Conservation (phyloP, 2,329 filamentous ascomycete genomes). For the Cryphonectria japonica region DNA sequence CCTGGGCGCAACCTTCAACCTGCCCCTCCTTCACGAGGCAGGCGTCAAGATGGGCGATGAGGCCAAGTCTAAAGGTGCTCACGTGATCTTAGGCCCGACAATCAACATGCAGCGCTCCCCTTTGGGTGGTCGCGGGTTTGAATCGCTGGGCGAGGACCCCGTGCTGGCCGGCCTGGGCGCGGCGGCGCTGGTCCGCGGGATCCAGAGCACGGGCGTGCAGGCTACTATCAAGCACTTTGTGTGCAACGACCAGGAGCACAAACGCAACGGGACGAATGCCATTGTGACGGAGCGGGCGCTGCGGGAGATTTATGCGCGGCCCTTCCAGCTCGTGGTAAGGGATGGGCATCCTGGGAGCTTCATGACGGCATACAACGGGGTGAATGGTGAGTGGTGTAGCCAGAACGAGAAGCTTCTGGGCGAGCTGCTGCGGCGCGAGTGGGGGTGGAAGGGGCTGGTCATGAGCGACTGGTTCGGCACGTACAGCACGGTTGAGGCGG, state of each 20-base stretch:
- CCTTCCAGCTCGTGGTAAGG: constrained; percentile 60
- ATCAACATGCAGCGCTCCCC: constrained; percentile 66
- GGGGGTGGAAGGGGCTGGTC: constrained; percentile 60
- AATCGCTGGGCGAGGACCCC: constrained; percentile 62
- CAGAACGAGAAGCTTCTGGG: constrained; percentile 57
- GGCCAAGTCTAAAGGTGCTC: constrained; percentile 59
- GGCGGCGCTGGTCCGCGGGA: constrained; percentile 56
- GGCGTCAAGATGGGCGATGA: constrained; percentile 58
- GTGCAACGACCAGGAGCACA: constrained; percentile 65
- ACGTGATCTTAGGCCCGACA: constrained; percentile 63
- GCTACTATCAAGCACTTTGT: constrained; percentile 65
- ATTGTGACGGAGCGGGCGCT: constrained; percentile 60
- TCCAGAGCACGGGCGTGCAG: constrained; percentile 59
- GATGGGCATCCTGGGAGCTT: constrained; percentile 56
- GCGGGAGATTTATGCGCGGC: constrained; percentile 61
- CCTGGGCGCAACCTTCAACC: constrained; percentile 62
- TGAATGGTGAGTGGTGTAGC: constrained; percentile 60
- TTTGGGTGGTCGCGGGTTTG: constrained; percentile 63
- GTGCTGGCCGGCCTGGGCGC: constrained; percentile 59
- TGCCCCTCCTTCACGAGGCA: constrained; percentile 53
- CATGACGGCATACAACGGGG: constrained; percentile 64
- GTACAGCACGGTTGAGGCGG: constrained; percentile 56
- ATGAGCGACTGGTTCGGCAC: constrained; percentile 66
- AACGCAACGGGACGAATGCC: constrained; percentile 58
- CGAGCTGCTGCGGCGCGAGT: constrained; percentile 57